These are phyloP conservation scores for Spirogloea muscicola DNA, from an alignment of 139 green algal genomes.

Conservation along the genomic window DNA sequence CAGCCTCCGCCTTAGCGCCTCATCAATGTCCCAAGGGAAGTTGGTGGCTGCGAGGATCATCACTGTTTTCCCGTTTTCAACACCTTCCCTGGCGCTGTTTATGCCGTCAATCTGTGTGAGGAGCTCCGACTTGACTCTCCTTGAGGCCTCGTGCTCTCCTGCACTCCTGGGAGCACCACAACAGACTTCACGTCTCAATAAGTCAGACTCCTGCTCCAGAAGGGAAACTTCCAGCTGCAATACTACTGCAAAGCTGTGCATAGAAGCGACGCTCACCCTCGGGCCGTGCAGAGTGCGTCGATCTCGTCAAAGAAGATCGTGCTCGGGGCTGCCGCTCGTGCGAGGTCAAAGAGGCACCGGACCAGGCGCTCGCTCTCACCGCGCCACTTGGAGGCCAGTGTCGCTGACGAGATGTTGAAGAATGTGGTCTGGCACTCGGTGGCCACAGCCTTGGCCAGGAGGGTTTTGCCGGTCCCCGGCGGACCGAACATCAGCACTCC, in stretches of 20 bases:
- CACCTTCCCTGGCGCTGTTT: constrained; percentile 11
- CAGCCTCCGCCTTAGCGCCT: constrained; percentile 77
- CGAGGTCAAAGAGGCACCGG: constrained; percentile 83
- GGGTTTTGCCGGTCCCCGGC: constrained; percentile 87
- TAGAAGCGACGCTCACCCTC: no score
- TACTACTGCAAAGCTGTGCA: no score
- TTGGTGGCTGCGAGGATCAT: constrained; percentile 96
- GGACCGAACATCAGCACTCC: constrained; percentile 93
- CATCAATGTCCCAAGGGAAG: constrained; percentile 93
- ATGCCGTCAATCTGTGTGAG: constrained; percentile 73
- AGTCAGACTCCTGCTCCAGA: no score
- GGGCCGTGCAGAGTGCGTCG: constrained; percentile 77
- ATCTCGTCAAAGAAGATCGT: constrained; percentile 95
- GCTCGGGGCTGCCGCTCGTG: constrained; percentile 62
- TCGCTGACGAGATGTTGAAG: constrained; percentile 88
- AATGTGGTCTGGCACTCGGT: constrained; percentile 88
- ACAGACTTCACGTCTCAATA: no score
- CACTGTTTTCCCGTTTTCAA: constrained; percentile 57
- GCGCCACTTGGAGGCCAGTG: constrained; percentile 89
- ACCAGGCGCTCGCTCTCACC: constrained; percentile 74
- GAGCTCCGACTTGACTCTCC: constrained; percentile 90
- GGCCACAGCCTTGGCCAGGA: constrained; percentile 85
- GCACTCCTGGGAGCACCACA: no score
- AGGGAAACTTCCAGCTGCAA: no score
- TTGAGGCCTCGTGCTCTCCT: constrained; percentile 83